Percentiles rank a stretch among this genome's conserved stretches.
Conservation (phyloP, 306 rosid species). For the Fragaria vesca region DNA sequence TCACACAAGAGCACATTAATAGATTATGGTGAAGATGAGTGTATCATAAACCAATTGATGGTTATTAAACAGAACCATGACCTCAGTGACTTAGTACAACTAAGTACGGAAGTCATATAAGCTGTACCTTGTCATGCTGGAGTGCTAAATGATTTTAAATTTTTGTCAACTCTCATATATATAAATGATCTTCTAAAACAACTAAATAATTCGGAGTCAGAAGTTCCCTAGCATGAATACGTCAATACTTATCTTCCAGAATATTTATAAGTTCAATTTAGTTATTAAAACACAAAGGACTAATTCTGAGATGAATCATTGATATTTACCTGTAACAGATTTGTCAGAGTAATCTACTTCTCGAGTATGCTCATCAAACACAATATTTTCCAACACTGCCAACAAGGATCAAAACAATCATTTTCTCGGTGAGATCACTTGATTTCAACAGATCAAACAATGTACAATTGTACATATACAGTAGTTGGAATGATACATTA, state of each 20-base stretch:
- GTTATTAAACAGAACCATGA: not conserved
- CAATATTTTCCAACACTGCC: slow-evolving; percentile 82
- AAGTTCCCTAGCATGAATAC: not conserved
- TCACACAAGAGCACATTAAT: not conserved
- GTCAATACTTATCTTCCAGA: not conserved
- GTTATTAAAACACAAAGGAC: not conserved
- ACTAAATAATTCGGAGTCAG: not conserved
- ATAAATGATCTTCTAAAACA: not conserved
- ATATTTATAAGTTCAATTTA: no score
- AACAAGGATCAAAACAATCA: not conserved
- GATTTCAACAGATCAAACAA: not conserved
- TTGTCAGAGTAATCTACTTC: slow-evolving; percentile 79
- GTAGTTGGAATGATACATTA: slow-evolving; percentile 15
- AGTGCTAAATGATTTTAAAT: not conserved
- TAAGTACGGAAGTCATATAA: not conserved
- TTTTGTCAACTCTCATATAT: not conserved
- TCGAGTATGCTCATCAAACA: slow-evolving; percentile 80
- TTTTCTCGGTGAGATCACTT: not conserved
- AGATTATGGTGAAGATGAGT: not conserved
- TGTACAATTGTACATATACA: not conserved
- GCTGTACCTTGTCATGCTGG: not conserved
- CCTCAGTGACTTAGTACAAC: not conserved
- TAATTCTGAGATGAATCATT: not conserved
- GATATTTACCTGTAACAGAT: slow-evolving; percentile 72
- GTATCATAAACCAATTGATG: not conserved